Percentiles rank a stretch among this genome's conserved stretches.
Evolutionary conservation across 768 basidiomycete species (phyloP).

Genomic region (Hemileccinum impolitum): DNA sequence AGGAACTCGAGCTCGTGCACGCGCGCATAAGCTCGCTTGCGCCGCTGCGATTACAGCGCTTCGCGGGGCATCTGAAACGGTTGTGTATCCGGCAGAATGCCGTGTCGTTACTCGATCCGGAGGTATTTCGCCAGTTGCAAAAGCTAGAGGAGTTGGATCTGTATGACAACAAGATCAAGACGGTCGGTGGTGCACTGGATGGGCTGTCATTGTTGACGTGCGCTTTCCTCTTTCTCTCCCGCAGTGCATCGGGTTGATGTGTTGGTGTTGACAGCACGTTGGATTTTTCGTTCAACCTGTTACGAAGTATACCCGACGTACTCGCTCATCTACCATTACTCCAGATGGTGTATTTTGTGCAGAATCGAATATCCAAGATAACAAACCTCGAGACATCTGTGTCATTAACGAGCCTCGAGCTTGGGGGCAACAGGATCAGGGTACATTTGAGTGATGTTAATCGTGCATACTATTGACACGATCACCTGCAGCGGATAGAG

Average conservation of each 20-base stretch:
- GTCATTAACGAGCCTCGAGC: constrained; percentile 77
- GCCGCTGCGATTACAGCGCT: constrained; percentile 69
- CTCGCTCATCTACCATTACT: constrained; percentile 59
- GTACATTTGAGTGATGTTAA: constrained; percentile 40
- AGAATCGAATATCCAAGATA: constrained; percentile 89
- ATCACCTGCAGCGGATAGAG: constrained; percentile 71
- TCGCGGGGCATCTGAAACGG: constrained; percentile 62
- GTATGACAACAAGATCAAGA: constrained; percentile 93
- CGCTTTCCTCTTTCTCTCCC: constrained; percentile 17
- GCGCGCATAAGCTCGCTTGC: constrained; percentile 67
- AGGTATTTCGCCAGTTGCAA: constrained; percentile 61
- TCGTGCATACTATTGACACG: background rate
- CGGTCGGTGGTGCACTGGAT: constrained; percentile 62
- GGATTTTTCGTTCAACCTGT: constrained; percentile 93
- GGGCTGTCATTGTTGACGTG: constrained; percentile 55
- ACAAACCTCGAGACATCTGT: constrained; percentile 54
- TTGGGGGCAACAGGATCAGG: constrained; percentile 91
- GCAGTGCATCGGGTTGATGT: background rate
- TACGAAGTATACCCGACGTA: constrained; percentile 65
- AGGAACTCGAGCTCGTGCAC: constrained; percentile 90
- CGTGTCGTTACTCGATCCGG: constrained; percentile 68
- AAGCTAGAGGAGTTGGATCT: constrained; percentile 87
- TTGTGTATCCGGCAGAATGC: constrained; percentile 88
- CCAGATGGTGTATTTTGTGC: constrained; percentile 86
- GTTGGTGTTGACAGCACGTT: constrained; percentile 50